These are phyloP conservation scores for Spathaspora sp. DNA, from an alignment of 1,139 yeast species.

Conservation along the genomic window DNA sequence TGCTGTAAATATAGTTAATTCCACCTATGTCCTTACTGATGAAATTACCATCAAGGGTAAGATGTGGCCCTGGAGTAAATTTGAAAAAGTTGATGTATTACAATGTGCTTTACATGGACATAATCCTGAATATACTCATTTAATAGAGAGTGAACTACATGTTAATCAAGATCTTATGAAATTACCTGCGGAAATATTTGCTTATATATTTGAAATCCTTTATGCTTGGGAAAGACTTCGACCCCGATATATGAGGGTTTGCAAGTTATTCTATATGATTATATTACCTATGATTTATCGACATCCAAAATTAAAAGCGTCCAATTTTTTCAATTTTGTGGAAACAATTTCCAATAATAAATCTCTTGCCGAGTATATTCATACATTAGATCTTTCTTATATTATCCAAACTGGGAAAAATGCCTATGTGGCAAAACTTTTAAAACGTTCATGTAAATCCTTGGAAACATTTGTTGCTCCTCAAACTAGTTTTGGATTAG, in stretches of 20 bases:
- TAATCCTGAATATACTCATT: conserved; percentile 16
- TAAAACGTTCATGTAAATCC: conserved; percentile 69
- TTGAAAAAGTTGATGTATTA: conserved; percentile 48
- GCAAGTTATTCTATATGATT: conserved; percentile 57
- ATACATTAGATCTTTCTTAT: conserved; percentile 64
- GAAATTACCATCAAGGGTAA: conserved; percentile 22
- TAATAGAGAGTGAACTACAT: conserved; percentile 15
- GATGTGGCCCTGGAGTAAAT: conserved; percentile 45
- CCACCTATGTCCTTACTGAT: conserved; percentile 37
- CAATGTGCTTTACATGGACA: conserved; percentile 28
- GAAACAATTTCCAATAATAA: conserved; percentile 57
- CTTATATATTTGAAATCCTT: conserved; percentile 48
- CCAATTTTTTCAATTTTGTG: conserved; percentile 72
- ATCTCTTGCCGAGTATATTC: conserved; percentile 44
- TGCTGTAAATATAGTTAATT: conserved; percentile 27
- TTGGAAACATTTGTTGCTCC: conserved; percentile 81
- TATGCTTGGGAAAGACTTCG: conserved; percentile 33
- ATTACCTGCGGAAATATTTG: conserved; percentile 63
- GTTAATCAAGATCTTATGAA: conserved; percentile 22
- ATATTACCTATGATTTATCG: conserved; percentile 64
- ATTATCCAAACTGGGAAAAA: conserved; percentile 93
- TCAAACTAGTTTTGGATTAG: conserved; percentile 90
- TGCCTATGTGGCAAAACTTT: conserved; percentile 78
- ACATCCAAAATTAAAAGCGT: conserved; percentile 60
- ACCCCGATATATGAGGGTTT: conserved; percentile 58